Evolutionary conservation across 2,329 filamentous ascomycete species (phyloP).

Genomic region (Aureobasidium sp.): DNA sequence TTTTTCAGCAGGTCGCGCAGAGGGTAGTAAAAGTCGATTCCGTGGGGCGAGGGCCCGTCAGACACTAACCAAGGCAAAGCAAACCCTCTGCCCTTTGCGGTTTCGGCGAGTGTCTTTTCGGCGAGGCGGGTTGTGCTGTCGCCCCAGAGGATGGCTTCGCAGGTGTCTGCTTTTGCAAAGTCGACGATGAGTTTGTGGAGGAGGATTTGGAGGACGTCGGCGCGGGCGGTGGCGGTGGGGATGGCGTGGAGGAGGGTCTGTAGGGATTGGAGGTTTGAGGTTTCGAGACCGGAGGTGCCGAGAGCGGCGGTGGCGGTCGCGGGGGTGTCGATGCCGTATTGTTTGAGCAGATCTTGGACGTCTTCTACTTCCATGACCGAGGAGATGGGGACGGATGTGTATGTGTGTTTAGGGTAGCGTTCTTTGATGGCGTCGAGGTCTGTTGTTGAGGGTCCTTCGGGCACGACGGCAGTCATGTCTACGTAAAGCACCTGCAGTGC

Average conservation of each 20-base stretch:
- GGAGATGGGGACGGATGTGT: conserved; percentile 58
- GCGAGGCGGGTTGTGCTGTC: conserved; percentile 84
- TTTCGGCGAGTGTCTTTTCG: conserved; percentile 76
- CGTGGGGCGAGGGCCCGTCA: conserved; percentile 61
- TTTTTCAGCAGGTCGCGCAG: conserved; percentile 77
- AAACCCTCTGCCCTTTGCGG: conserved; percentile 84
- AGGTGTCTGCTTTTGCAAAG: conserved; percentile 53
- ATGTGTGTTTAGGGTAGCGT: conserved; percentile 60
- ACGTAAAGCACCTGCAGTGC: conserved; percentile 53
- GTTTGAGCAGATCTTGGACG: conserved; percentile 7
- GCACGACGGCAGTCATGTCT: conserved; percentile 30
- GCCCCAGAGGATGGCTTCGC: conserved; percentile 70
- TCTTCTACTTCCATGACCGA: conserved; percentile 37
- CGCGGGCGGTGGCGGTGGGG: conserved; percentile 65
- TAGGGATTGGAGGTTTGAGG: conserved; percentile 25
- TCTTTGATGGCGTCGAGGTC: conserved; percentile 34
- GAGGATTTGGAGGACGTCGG: conserved; percentile 66
- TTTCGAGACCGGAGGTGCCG: neutral
- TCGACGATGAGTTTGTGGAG: conserved; percentile 64
- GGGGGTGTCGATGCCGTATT: neutral
- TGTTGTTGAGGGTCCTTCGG: conserved; percentile 40
- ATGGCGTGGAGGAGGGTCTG: conserved; percentile 54
- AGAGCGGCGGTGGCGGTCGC: neutral
- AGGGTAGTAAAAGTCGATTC: conserved; percentile 65
- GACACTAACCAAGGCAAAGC: conserved; percentile 73